These are phyloP conservation scores for Cladobotryum mycophilum DNA, from an alignment of 2,329 filamentous ascomycete species.

Conservation along the genomic window DNA sequence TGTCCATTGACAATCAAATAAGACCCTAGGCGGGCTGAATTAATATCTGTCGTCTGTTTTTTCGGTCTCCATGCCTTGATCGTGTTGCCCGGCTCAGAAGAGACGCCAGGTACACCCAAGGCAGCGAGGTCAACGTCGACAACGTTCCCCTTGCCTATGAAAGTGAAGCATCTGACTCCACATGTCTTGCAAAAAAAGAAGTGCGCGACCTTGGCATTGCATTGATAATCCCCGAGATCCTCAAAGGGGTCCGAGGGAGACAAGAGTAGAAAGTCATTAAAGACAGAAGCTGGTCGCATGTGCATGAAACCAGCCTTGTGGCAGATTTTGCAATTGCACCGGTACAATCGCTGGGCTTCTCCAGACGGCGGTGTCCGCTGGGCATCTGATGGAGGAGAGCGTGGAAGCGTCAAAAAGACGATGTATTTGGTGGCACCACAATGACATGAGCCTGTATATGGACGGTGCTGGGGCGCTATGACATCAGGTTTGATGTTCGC, in stretches of 20 bases:
- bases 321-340: slow-evolving; percentile 45
- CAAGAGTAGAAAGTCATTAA: slow-evolving; percentile 41
- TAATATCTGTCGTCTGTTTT: slow-evolving; percentile 14
- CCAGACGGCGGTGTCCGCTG: slow-evolving; percentile 12
- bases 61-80: slow-evolving; percentile 25
- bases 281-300: slow-evolving; percentile 27
- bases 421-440: slow-evolving; percentile 39
- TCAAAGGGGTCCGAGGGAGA: slow-evolving; percentile 31
- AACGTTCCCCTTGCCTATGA: slow-evolving; percentile 28
- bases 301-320: slow-evolving; percentile 43
- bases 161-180: slow-evolving; percentile 37
- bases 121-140: slow-evolving; percentile 17
- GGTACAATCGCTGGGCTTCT: slow-evolving; percentile 20
- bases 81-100: slow-evolving; percentile 2
- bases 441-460: slow-evolving; percentile 38
- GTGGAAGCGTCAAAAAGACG: slow-evolving; percentile 36
- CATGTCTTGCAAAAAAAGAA: slow-evolving; percentile 44
- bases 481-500: not conserved
- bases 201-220: slow-evolving; percentile 23
- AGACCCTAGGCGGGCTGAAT: slow-evolving; percentile 8
- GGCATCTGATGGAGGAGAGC: slow-evolving; percentile 11
- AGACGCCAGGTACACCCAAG: slow-evolving; percentile 8
- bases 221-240: slow-evolving; percentile 36
- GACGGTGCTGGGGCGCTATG: slow-evolving; percentile 6
- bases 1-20: slow-evolving; percentile 35